phyloP scores from a whole-genome alignment of 83 land plant genomes.

The Diphasiastrum complanatum region DNA sequence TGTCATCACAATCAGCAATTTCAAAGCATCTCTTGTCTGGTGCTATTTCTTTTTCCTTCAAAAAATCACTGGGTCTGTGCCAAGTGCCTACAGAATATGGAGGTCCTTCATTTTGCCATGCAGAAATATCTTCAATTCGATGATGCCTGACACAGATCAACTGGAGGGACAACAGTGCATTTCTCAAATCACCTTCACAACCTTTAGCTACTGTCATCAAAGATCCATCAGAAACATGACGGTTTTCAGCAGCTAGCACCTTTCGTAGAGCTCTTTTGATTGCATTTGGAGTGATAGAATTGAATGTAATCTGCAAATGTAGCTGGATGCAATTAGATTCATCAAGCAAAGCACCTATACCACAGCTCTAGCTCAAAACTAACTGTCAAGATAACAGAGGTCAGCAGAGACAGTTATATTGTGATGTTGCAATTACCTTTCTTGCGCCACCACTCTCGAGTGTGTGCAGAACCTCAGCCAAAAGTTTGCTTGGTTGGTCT shows the following conservation, averaged over 20 bases:
- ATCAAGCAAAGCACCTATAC: too few relatives aligned
- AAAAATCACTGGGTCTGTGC: too few relatives aligned
- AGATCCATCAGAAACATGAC: constrained; percentile 26
- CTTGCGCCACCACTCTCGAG: constrained; percentile 61
- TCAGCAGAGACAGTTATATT: too few relatives aligned
- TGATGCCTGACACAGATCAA: constrained; percentile 39
- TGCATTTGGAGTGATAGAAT: constrained; percentile 61
- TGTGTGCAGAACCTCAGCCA: constrained; percentile 41
- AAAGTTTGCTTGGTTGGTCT: constrained; percentile 11
- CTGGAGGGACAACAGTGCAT: constrained; percentile 72
- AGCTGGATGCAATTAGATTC: background rate
- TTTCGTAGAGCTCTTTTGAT: constrained; percentile 58
- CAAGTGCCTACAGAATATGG: too few relatives aligned
- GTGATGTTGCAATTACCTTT: too few relatives aligned
- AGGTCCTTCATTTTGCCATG: constrained; percentile 8
- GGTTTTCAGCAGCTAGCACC: constrained; percentile 48
- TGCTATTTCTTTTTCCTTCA: too few relatives aligned
- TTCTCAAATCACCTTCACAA: constrained; percentile 73
- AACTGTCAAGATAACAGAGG: too few relatives aligned
- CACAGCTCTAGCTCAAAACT: too few relatives aligned
- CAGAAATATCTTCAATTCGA: background rate
- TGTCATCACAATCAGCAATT: constrained; percentile 10
- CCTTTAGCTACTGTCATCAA: constrained; percentile 57
- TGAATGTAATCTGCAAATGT: constrained; percentile 60
- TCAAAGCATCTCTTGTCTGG: too few relatives aligned